These are phyloP conservation scores for cucumber (Cucumis sativus) DNA, from an alignment of 306 rosid genomes.

Conservation along the genomic window Cucumber_9930_V3 NC_026660.2:27499501-27500000, in stretches of 20 bases:
- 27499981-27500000: constrained; percentile 60
- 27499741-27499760: constrained; percentile 26
- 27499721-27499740: constrained; percentile 22
- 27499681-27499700: constrained; percentile 24
- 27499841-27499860: constrained; percentile 72
- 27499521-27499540: not conserved
- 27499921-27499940: constrained; percentile 73
- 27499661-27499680: constrained; percentile 19
- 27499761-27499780: constrained; percentile 70
- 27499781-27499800: constrained; percentile 58
- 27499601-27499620: constrained; percentile 6
- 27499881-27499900: constrained; percentile 48
- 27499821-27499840: constrained; percentile 29
- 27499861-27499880: constrained; percentile 81
- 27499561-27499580: not conserved
- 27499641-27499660: constrained; percentile 61
- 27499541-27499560: not conserved
- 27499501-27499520: not conserved
- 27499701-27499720: constrained; percentile 57
- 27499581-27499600: not conserved
- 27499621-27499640: constrained; percentile 36
- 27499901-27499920: constrained; percentile 73
- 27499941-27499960: constrained; percentile 86
- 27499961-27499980: constrained; percentile 65
- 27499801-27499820: constrained; percentile 34